Base-by-base conservation (phyloP, 2,329 filamentous ascomycete species). In the Aspergillus caelatus region DNA sequence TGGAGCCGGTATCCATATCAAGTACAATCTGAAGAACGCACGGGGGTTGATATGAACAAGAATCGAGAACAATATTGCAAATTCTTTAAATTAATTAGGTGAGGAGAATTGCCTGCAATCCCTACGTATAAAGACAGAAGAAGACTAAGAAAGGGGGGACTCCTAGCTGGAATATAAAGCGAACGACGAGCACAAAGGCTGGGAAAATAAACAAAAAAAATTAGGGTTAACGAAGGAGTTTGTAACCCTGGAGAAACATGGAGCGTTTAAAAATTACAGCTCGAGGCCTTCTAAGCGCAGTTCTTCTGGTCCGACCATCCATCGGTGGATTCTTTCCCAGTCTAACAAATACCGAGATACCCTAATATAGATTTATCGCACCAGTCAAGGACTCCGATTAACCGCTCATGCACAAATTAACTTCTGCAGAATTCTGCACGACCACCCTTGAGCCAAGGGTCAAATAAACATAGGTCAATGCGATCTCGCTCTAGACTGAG, bases 1-100 rank as follows among this genome's bases (percentile, higher is more conserved):
- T 21, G 68, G 70, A 61, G 46, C 61, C 54, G 23, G 73, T 70
- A 36, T 68, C 71, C 75, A 77, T 78, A 12, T 48, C 21, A 32
- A 54, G 30, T 39, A 19, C n/a, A 36, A 26, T 39, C 2, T 53
- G 30, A 53, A 53, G 50, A 34, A 26, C 3, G 4, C 3, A 10
- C 0, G 23, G 23, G 14, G 46, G 26, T 7, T 28, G 16, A 39
- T 19, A 39, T 8, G 3, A 39, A 19, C 14, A 11, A 39, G 8
- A 19, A 9, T 19, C 6, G 7, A 41, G 39, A 41, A n/a, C 4
- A n/a, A 7, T 41, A 10, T 41, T 41, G 39, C 16, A 41, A 41
- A 41, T 19, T n/a, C n/a, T 3, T 9, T 16, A 3, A 10, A n/a
- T 41, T 41, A 41, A n/a, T 41, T 41, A 41, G 39, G 39, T 1